A percentile compares a stretch with the other conserved stretches of the same genome.
phyloP scores from a whole-genome alignment of 106 monocot genomes.

The Platanthera guangdongensis region DNA sequence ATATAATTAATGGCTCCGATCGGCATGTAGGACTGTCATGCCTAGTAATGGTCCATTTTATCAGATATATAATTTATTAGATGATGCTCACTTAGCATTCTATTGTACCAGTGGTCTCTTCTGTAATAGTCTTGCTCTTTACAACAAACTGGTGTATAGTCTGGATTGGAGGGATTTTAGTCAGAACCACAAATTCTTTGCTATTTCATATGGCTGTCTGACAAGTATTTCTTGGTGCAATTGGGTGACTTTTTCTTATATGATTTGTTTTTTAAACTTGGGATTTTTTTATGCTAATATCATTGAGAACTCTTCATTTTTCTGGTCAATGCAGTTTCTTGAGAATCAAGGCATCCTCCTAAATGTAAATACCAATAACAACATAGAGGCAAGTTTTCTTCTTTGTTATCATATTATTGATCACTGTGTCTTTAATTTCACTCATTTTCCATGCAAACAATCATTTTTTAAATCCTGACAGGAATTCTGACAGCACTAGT shows the following conservation, averaged over 20 bases:
- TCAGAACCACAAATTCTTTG: background rate
- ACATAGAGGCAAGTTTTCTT: constrained; percentile 33
- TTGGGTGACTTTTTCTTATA: background rate
- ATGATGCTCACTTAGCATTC: background rate
- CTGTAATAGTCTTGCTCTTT: background rate
- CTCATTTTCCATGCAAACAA: background rate
- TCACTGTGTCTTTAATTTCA: background rate
- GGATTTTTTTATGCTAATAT: background rate
- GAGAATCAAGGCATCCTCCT: constrained; percentile 36
- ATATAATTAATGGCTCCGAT: too few relatives aligned
- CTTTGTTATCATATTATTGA: background rate
- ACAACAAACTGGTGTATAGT: background rate
- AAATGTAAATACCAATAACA: constrained; percentile 25
- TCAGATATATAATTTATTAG: background rate
- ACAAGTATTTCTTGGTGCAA: background rate
- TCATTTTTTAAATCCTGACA: background rate
- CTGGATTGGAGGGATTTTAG: background rate
- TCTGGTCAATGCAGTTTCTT: constrained; percentile 30
- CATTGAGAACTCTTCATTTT: background rate
- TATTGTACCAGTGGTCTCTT: background rate
- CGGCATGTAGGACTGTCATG: too few relatives aligned
- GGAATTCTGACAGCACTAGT: background rate
- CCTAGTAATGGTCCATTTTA: background rate
- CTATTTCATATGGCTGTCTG: background rate
- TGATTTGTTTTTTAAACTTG: background rate